Evolutionary conservation across 352 stramenopile genomes (phyloP), one percentile per base, ranked within the genome.

Genomic region (Saprolegnia diclina): DNA sequence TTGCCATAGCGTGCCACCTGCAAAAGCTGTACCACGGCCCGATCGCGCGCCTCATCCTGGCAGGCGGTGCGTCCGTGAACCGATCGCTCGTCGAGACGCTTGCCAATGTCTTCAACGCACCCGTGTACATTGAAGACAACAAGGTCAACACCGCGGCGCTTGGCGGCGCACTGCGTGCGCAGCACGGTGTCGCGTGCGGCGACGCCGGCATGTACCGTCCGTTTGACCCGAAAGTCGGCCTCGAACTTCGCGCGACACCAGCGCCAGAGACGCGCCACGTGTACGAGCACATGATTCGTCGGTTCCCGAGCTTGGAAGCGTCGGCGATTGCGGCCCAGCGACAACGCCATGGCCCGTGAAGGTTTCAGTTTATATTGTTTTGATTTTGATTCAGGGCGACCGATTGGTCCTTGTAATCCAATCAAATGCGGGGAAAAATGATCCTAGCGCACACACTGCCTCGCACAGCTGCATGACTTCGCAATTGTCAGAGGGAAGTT

Each of bases 51-150:
- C 71, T 91, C 38, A 83, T 91, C 61, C 79, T 87, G 9, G 82
- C 85, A 19, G 81, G 81, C 9, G 81, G 83, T 16, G 81, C 80
- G 0, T 80, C 83, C 1, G 73, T 75, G n/a, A 90, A 89, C 74
- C 62, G 72, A 50, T 72, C 70, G 24, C 74, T 91, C 53, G 52
- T 89, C 11, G 79, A 91, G 73, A 74, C 85, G 13, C 74, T 89
- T 10, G 80, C 81, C 0, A 78, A 85, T 65, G 74, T 89, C 45
- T 87, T 87, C 66, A 75, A 83, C n/a, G 69, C 77, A 7, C 76
- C 76, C 7, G 79, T 84, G 44, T 85, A 83, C 53, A 71, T 79
- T 19, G 74, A 85, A 32, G 72, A 70, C 5, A 76, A 71, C 44
- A 68, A 72, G 7, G 75, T 71, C 38, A 85, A 87, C 56, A 83